Evolutionary conservation across 768 basidiomycete species (phyloP), one percentile per base, ranked within the genome.

Genomic region (Lanmaoa rubissima): DNA sequence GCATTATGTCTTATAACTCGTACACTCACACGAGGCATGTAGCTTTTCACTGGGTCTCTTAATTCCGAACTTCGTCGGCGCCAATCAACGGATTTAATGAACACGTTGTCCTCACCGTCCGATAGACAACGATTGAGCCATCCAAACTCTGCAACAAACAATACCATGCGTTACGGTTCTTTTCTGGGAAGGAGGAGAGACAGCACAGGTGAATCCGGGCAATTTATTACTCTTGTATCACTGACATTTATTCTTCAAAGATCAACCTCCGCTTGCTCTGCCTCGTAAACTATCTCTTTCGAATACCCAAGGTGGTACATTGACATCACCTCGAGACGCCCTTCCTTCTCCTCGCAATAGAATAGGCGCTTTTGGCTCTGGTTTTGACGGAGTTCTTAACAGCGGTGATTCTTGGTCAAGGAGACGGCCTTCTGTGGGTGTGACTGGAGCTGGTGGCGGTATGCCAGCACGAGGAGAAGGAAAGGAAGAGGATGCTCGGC

Each of bases 1-100:
- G 34, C 31, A 35, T 53, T 35, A 21, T 61, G 55, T 64, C 47
- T 50, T 45, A 21, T 54, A 40, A 28, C 55, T 53, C 61, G 39
- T 55, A 66, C 51, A 57, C 64, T 73, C 68, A 72, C 68, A 54
- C 64, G 68, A 70, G 51, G 41, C 57, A 56, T 68, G 41, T 68
- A 93, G 92, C 82, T 94, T 65, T 92, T 93, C 69, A 76, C 88
- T 61, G 86, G 88, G 44, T 77, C 64, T 70, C 79, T 94, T 63
- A 94, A 94, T 76, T 93, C 93, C 57, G 90, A 93, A 65, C 79
- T 89, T 68, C 92, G 91, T 73, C 85, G 88, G 62, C 90, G 92
- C 61, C 90, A 90, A 73, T 89, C 90, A 48, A 83, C 77, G 51
- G 90, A 92, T 74, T 80, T 82, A 62, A 76, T 88, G 59, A 84